These are phyloP conservation scores for Exophiala bonariae DNA, from an alignment of 2,329 filamentous ascomycete species.

Conservation along the genomic window DNA sequence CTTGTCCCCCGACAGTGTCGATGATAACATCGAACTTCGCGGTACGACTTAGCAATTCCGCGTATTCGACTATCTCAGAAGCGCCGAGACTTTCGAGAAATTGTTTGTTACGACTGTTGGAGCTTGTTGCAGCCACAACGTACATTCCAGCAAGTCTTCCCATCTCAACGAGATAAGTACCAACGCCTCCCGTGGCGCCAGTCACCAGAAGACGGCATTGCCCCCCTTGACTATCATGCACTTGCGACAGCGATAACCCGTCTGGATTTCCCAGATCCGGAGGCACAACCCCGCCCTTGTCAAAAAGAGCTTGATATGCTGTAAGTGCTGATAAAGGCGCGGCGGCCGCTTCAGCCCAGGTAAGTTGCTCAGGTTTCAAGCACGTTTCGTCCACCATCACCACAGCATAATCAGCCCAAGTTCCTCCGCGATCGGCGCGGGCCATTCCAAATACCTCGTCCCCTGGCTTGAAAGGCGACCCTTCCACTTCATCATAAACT, in stretches of 20 bases:
- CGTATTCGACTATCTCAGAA: constrained; percentile 41
- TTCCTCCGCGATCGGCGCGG: constrained; percentile 20
- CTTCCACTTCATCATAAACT: constrained; percentile 6
- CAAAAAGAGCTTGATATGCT: constrained; percentile 35
- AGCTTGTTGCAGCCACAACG: constrained; percentile 39
- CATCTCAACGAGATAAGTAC: constrained; percentile 40
- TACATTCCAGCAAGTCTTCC: constrained; percentile 33
- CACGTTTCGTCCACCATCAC: constrained; percentile 27
- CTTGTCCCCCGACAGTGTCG: constrained; percentile 31
- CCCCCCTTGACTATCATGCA: background rate
- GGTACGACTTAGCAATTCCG: constrained; percentile 5
- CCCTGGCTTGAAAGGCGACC: constrained; percentile 26
- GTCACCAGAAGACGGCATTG: constrained; percentile 34
- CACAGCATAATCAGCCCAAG: constrained; percentile 34
- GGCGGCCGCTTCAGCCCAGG: constrained; percentile 29
- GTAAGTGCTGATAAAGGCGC: constrained; percentile 34
- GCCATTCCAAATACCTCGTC: constrained; percentile 34
- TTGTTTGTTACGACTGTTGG: constrained; percentile 34
- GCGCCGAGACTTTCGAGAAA: constrained; percentile 39
- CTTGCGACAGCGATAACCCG: background rate
- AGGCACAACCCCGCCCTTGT: constrained; percentile 25
- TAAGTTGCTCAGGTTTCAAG: constrained; percentile 25
- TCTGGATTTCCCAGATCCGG: constrained; percentile 6
- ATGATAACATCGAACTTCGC: constrained; percentile 29
- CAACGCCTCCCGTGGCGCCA: constrained; percentile 40